A percentile compares a stretch with the other conserved stretches of the same genome.
Evolutionary conservation across 805 yeast species (phyloP).

Genomic region (Sugiyamaella valdiviana): DNA sequence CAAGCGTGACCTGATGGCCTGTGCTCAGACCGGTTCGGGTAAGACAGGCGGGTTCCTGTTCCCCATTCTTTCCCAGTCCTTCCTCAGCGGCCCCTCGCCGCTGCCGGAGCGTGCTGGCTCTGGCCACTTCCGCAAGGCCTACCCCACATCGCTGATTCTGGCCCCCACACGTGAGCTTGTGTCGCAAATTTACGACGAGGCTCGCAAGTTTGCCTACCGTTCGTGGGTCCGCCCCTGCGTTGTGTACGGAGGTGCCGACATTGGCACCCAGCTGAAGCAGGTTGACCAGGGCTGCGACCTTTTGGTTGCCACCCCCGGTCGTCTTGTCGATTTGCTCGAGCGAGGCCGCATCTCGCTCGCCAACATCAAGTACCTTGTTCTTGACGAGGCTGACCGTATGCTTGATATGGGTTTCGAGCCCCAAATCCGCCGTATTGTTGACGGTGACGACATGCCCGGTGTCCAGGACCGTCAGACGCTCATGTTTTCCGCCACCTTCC

Average conservation of each 20-base stretch:
- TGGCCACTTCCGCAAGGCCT: slow-evolving; percentile 59
- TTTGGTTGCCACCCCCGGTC: slow-evolving; percentile 98
- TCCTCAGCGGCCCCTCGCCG: slow-evolving; percentile 77
- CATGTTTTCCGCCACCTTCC: slow-evolving; percentile 99
- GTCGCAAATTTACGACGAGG: slow-evolving; percentile 92
- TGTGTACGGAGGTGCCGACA: slow-evolving; percentile 98
- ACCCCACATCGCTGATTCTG: slow-evolving; percentile 89
- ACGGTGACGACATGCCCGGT: slow-evolving; percentile 96
- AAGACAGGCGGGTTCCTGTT: slow-evolving; percentile 99
- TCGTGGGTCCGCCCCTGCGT: slow-evolving; percentile 97
- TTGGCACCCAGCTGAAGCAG: slow-evolving; percentile 78
- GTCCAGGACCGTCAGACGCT: slow-evolving; percentile 89
- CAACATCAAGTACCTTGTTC: slow-evolving; percentile 86
- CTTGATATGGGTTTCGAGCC: slow-evolving; percentile 99
- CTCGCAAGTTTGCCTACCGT: slow-evolving; percentile 91
- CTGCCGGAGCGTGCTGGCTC: slow-evolving; percentile 36
- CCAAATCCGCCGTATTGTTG: slow-evolving; percentile 96
- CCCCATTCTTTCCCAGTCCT: slow-evolving; percentile 93
- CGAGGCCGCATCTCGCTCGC: slow-evolving; percentile 87
- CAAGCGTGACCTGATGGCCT: slow-evolving; percentile 91
- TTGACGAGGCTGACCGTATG: slow-evolving; percentile 99
- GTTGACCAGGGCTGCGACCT: slow-evolving; percentile 92
- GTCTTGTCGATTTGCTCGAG: slow-evolving; percentile 91
- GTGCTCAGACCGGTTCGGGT: slow-evolving; percentile 99
- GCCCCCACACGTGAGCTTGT: slow-evolving; percentile 99